Evolutionary conservation across 2,329 filamentous ascomycete genomes (phyloP), one percentile per base, ranked within the genome.

Genomic region (Penicillium sp.): DNA sequence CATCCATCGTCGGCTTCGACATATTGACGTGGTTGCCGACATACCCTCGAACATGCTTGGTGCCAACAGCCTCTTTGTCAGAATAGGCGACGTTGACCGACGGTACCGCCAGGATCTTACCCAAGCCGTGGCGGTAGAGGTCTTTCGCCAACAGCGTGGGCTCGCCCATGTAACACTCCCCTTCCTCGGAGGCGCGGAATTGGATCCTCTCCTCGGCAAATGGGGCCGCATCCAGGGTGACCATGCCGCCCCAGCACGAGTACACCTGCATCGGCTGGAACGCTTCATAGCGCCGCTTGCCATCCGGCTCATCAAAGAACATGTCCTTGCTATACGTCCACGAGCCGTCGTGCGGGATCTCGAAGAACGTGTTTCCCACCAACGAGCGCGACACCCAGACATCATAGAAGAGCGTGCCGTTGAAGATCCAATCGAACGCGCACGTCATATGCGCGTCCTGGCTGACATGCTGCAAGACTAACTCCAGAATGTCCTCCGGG

Each of bases 161-260:
- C 54, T 81, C 78, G 2, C 77, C 77, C 45, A 75, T 70, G 8
- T 56, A 64, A 41, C 78, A 81, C 53, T 81, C 78, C 0, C 43
- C 45, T 6, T 59, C 50, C 11, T 55, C 43, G 4, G 60, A 51
- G 1, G 50, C 51, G 1, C 78, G 67, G 51, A 81, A 81, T 4
- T 54, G 46, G 2, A 80, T 55, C 7, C 61, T 62, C 0, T 62
- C 51, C 10, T 68, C 59, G 3, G 78, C 41, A 7, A 81, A 54
- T 0, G 76, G 74, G 27, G 61, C 59, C 0, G 76, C 77, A 0
- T 61, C 62, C 36, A 81, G 72, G 0, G 68, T 70, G 0, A 68
- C 67, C 0, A 72, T 75, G 2, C 79, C 79, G 43, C 81, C 80
- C 78, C 79, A 81, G 56, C 79, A 82, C 1, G 77, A 58, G 43